Base-by-base conservation (phyloP, 148 eudicot genomes). In the Nepenthes mirabilis region DNA sequence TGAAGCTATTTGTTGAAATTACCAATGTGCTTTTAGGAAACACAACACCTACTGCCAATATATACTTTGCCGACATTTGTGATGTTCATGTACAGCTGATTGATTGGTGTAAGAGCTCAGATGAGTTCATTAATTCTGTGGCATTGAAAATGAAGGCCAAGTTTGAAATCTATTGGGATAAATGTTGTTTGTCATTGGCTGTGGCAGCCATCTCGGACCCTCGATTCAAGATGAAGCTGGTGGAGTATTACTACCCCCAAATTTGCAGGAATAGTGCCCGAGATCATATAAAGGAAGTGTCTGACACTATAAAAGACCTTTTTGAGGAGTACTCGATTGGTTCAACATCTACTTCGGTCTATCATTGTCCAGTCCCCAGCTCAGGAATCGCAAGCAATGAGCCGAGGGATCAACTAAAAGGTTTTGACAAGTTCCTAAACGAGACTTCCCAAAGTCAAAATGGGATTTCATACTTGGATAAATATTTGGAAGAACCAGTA, bases 141-240 rank as follows among this genome's bases (percentile, higher is more conserved):
- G 96, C 96, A 67, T 34, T 74, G 47, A 93, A 84, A 68, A 86
- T 86, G 89, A 88, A 86, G 69, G 62, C 65, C 62, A 84, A 82
- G 72, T 93, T 88, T 57, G 91, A 93, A 14, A 64, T 62, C 33
- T 93, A 83, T 63, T 93, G 99, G 99, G 71, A 56, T 63, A 86
- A 83, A 61, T 83, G 95, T 76, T 79, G 80, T 66, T 76, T 86
- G 68, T 77, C 81, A 49, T 66, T 88, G 75, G 88, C 99, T 14
- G 73, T 93, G 54, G 96, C 99, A 49, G 96, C 87, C 50, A 82
- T 93, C 36, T 74, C 88, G 59, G 99, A 93, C 65, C 99, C 99
- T 55, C 73, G 99, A 43, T 88, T 76, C 79, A 93, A 93, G 75
- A 86, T 89, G 96, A 86, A 84, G 72, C 68, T 88, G 79, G 88